Evolutionary conservation across 495 filamentous ascomycete species (phyloP).

Genomic region (Choiromyces venosus): DNA sequence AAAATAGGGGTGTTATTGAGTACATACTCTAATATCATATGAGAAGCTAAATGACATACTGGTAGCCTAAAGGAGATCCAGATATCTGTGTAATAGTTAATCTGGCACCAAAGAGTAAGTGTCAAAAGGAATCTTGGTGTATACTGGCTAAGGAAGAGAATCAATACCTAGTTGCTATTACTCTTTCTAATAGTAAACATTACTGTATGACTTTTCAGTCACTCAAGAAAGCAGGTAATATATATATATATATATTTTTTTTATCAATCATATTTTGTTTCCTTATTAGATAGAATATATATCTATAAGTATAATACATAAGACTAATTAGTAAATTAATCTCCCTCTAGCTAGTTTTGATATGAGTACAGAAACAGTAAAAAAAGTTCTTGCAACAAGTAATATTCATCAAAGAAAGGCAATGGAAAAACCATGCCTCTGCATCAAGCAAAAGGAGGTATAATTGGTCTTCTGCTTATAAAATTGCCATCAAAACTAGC

Average conservation of each 20-base stretch:
- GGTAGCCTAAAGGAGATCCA: constrained; percentile 13
- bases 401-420: no score
- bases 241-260: constrained; percentile 9
- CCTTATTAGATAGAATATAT: no score
- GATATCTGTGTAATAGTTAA: constrained; percentile 18
- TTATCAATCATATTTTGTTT: no score
- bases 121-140: constrained; percentile 20
- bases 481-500: not conserved
- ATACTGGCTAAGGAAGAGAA: no score
- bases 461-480: not conserved
- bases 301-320: no score
- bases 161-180: constrained; percentile 19
- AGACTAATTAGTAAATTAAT: no score
- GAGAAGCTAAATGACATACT: constrained; percentile 20
- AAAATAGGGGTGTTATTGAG: constrained; percentile 16
- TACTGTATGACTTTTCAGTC: constrained; percentile 19
- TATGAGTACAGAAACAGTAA: no score
- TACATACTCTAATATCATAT: no score
- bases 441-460: not conserved
- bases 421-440: no score
- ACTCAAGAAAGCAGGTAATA: constrained; percentile 23
- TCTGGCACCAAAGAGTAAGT: constrained; percentile 18
- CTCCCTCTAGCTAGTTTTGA: no score
- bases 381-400: no score
- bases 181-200: constrained; percentile 19